phyloP scores from a whole-genome alignment of 495 filamentous ascomycete genomes.

The Neurospora africana region DNA sequence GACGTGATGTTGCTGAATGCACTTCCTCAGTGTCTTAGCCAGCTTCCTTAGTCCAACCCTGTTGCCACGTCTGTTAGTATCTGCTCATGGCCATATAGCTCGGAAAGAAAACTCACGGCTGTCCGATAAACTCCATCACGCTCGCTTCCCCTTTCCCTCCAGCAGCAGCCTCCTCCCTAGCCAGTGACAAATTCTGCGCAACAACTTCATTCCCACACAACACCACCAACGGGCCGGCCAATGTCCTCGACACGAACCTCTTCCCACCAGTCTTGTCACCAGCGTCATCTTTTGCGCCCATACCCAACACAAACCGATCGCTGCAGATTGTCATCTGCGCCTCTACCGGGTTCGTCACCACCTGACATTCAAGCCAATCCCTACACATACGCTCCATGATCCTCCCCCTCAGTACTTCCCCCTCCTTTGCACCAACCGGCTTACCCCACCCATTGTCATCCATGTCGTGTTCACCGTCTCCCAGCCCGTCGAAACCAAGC shows the following conservation, averaged over 20 bases:
- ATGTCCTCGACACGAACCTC: not conserved
- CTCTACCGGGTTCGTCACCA: not conserved
- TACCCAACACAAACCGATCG: not conserved
- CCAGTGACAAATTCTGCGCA: slow-evolving; percentile 6
- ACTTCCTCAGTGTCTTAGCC: slow-evolving; percentile 37
- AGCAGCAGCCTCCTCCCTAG: slow-evolving; percentile 5
- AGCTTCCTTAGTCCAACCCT: slow-evolving; percentile 52
- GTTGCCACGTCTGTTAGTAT: slow-evolving; percentile 3
- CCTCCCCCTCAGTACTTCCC: not conserved
- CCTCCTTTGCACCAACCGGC: not conserved
- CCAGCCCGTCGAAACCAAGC: slow-evolving; percentile 16
- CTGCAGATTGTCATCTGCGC: not conserved
- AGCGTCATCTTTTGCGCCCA: not conserved
- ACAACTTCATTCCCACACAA: slow-evolving; percentile 18
- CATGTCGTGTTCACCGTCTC: not conserved
- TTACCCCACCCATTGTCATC: not conserved
- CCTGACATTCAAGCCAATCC: slow-evolving; percentile 7
- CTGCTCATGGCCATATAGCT: not conserved
- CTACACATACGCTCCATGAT: slow-evolving; percentile 18
- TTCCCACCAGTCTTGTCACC: not conserved
- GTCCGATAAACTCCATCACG: slow-evolving; percentile 18
- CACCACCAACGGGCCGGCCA: slow-evolving; percentile 6
- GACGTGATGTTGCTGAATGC: not conserved
- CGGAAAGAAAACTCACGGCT: slow-evolving; percentile 20
- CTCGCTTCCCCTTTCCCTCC: slow-evolving; percentile 9